Base-by-base conservation (phyloP, 148 eudicot species). In the Cornus kousa region DNA sequence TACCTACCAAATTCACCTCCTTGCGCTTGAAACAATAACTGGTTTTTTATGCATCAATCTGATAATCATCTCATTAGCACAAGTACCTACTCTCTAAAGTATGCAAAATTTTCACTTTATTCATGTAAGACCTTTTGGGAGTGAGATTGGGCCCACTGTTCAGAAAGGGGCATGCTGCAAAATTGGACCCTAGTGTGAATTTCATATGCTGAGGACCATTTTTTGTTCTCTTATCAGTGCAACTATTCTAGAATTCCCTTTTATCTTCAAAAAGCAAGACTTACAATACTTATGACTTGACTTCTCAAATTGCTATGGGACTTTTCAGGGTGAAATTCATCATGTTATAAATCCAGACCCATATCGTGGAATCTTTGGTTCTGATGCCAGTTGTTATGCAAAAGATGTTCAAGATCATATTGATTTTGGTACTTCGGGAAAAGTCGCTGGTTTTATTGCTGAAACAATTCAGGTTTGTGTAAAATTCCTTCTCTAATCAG, bases 341-440 rank as follows among this genome's bases (percentile, higher is more conserved):
- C 99, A 96, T 90, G 99, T 92, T 62, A 48, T 93, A 35, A 96
- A 96, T 84, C 99, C 99, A 74, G 92, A 96, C 81, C 98, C 99
- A 78, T 96, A 96, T 70, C 98, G 88, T 67, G 99, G 99, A 72
- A 73, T 83, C 20, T 93, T 96, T 87, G 99, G 98, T 40, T 86
- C 99, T 76, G 98, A 96, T 86, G 91, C 86, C 43, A 78, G 59
- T 76, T 72, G 75, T 5, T 96, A 96, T 82, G 97, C 97, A 16
- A 90, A 90, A 79, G 99, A 96, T 77, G 92, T 96, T 62, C 93
- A 93, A 87, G 99, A 96, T 75, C 91, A 84, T 84, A 90, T 96
- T 75, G 95, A 93, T 79, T 93, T 86, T 82, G 99, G 99, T 76
- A 89, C 99, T 71, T 87, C 92, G 28, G 99, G 99, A 78, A 89